Evolutionary conservation across 768 basidiomycete genomes (phyloP).

Genomic region (Calocera cornea): DNA sequence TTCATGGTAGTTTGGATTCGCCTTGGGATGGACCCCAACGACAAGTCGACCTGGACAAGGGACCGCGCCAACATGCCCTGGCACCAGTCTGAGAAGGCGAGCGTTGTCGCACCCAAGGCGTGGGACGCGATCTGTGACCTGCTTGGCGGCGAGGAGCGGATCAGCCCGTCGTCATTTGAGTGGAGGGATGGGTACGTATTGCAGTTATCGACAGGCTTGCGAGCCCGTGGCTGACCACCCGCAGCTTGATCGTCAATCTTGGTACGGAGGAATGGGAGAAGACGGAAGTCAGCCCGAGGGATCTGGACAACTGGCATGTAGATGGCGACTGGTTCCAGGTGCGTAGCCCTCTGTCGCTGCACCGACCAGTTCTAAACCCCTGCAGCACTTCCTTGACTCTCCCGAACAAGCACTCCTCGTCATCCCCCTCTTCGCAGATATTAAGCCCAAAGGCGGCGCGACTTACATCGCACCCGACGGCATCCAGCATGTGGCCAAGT

Average conservation of each 20-base stretch:
- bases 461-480: constrained; percentile 50
- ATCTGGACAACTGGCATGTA: constrained; percentile 47
- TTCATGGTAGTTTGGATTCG: constrained; percentile 6
- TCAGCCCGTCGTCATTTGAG: constrained; percentile 37
- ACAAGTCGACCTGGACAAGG: constrained; percentile 45
- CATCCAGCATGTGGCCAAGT: constrained; percentile 22
- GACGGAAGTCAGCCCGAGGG: constrained; percentile 29
- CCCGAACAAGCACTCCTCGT: constrained; percentile 51
- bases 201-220: neutral
- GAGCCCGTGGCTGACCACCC: neutral
- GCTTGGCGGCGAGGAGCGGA: constrained; percentile 45
- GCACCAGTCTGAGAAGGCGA: constrained; percentile 34
- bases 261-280: constrained; percentile 31
- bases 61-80: constrained; percentile 39
- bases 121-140: constrained; percentile 51
- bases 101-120: constrained; percentile 41
- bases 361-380: neutral
- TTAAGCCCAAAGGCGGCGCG: constrained; percentile 40
- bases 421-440: constrained; percentile 47
- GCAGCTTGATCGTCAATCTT: constrained; percentile 48
- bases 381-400: constrained; percentile 40
- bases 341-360: neutral
- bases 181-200: neutral
- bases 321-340: constrained; percentile 15
- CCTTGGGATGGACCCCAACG: constrained; percentile 30